These are phyloP conservation scores for Rickenella mellea DNA, from an alignment of 768 basidiomycete species.

Conservation along the genomic window DNA sequence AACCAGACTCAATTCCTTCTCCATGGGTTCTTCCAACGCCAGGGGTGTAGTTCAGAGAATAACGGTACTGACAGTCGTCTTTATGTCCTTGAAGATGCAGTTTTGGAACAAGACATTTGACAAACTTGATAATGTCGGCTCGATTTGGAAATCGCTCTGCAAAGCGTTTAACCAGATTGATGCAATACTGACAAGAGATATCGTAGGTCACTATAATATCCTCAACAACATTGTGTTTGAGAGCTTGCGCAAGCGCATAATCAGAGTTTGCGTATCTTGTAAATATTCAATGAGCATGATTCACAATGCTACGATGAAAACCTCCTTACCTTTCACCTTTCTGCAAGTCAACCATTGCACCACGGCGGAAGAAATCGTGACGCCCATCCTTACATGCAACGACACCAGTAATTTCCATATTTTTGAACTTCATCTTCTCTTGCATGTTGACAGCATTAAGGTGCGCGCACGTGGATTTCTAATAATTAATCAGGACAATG, in stretches of 20 bases:
- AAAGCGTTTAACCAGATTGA: not conserved
- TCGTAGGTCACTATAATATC: not conserved
- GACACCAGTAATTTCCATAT: not conserved
- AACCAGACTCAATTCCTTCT: conserved; percentile 13
- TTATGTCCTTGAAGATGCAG: conserved; percentile 13
- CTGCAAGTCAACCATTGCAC: not conserved
- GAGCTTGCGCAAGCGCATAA: not conserved
- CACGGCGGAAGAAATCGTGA: not conserved
- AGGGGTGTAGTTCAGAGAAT: conserved; percentile 11
- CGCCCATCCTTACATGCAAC: not conserved
- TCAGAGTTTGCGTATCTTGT: not conserved
- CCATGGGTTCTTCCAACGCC: conserved; percentile 15
- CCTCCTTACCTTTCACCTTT: not conserved
- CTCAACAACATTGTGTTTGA: not conserved
- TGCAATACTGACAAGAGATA: not conserved
- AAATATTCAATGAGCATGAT: not conserved
- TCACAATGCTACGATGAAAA: not conserved
- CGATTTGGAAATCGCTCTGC: not conserved
- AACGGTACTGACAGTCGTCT: conserved; percentile 6
- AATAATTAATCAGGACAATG: not conserved
- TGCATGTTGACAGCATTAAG: not conserved
- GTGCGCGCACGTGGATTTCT: not conserved
- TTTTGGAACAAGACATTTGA: conserved; percentile 5
- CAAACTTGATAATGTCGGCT: not conserved
- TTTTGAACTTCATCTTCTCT: not conserved